Evolutionary conservation across 2,329 filamentous ascomycete genomes (phyloP), one percentile per base, ranked within the genome.

Genomic region (Ophiocordyceps unilateralis): DNA sequence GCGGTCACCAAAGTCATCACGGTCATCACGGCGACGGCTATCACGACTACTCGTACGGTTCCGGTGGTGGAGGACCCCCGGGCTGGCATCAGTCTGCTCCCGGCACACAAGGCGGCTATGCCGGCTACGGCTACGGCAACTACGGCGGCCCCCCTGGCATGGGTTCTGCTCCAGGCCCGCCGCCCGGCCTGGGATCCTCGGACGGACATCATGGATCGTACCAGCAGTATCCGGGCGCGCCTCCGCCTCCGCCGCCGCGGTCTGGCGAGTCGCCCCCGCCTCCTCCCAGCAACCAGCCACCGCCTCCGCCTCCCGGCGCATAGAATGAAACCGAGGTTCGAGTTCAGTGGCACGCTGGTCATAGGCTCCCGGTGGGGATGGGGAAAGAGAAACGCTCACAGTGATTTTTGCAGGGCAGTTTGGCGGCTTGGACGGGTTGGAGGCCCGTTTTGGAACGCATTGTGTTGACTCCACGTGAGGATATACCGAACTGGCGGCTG

Each of bases 151-250:
- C 44, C 17, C 41, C 44, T 17, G 41, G 44, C 39, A 60, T 62
- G 55, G 60, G 55, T 14, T 55, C 61, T n/a, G 58, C 58, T 46
- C 59, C 60, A 28, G 68, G 67, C n/a, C 61, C 61, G 19, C 61
- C 59, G 46, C 59, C 60, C 39, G 68, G 67, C 15, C 61, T 64
- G 49, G 60, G 53, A 46, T 52, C 55, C 47, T 64, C 74, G 21
- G 70, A 72, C 46, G 75, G 74, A 36, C 65, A 81, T 47, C 78
- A 72, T 55, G 73, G 76, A 40, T 66, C 84, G 45, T 78, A 82
- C 53, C 76, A 82, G 58, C 78, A 79, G 53, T 83, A 76, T 48
- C 67, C 72, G 34, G 64, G 64, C 48, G 66, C 68, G 7, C 32
- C 32, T 9, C 77, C 78, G 22, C 74, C 77, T 1, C 73, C 76